phyloP scores from a whole-genome alignment of 305 asterid genomes.

The Rubia peregrina region DNA sequence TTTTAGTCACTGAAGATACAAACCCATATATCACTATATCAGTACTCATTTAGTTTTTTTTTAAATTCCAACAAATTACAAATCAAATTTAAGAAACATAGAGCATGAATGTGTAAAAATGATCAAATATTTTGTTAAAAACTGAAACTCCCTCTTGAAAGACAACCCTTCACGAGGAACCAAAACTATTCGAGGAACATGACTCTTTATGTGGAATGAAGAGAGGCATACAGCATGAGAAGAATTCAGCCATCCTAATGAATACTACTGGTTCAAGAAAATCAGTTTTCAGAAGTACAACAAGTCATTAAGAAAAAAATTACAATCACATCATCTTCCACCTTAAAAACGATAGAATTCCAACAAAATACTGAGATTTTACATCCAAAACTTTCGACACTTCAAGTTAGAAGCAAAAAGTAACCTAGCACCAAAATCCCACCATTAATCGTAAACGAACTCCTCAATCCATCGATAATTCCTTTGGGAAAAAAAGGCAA shows the following conservation, averaged over 20 bases:
- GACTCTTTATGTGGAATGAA: neutral
- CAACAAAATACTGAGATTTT: neutral
- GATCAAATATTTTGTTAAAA: neutral
- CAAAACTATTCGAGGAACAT: neutral
- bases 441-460: neutral
- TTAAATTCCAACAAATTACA: neutral
- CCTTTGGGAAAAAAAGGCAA: neutral
- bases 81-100: neutral
- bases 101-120: neutral
- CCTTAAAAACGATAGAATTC: conserved; percentile 3
- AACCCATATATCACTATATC: neutral
- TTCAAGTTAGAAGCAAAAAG: neutral
- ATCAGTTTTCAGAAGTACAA: neutral
- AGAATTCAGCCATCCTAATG: neutral
- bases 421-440: neutral
- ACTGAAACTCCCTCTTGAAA: too few species aligned
- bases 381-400: neutral
- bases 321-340: neutral
- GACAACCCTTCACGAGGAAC: neutral
- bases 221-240: neutral
- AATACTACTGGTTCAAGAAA: neutral
- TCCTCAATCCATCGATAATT: neutral
- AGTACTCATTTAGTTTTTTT: neutral
- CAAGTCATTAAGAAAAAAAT: neutral
- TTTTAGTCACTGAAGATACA: neutral